Percentiles rank a stretch among this genome's conserved stretches.
phyloP scores from a whole-genome alignment of 768 basidiomycete genomes.

The Tylopilus vinaceipallidus region DNA sequence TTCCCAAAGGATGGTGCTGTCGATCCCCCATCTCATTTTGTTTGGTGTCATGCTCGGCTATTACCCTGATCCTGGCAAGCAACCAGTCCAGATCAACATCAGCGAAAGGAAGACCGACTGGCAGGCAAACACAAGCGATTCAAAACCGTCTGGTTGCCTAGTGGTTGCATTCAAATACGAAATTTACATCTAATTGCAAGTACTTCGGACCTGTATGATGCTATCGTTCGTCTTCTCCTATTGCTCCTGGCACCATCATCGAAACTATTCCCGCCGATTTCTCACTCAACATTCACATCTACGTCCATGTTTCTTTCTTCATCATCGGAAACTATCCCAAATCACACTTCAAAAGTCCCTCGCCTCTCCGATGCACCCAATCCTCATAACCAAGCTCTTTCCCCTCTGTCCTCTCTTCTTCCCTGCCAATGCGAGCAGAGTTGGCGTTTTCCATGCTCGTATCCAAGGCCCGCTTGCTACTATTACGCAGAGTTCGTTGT shows the following conservation, averaged over 20 bases:
- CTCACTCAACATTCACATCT: too few species aligned
- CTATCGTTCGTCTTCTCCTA: conserved; percentile 45
- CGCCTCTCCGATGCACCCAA: conserved; percentile 22
- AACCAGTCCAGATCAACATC: conserved; percentile 36
- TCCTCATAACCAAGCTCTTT: conserved; percentile 40
- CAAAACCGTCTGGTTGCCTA: conserved; percentile 88
- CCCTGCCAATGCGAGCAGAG: conserved; percentile 15
- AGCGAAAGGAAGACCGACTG: conserved; percentile 73
- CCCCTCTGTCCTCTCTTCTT: conserved; percentile 49
- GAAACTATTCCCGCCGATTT: too few species aligned
- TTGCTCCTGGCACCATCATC: conserved; percentile 33
- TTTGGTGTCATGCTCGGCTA: conserved; percentile 66
- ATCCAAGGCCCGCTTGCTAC: not conserved
- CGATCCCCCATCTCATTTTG: conserved; percentile 63
- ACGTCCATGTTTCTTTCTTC: too few species aligned
- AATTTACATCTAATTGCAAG: not conserved
- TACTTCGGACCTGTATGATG: conserved; percentile 56
- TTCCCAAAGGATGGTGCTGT: conserved; percentile 69
- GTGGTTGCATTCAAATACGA: conserved; percentile 40
- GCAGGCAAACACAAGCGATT: conserved; percentile 87
- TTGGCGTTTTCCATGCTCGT: conserved; percentile 13
- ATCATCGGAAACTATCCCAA: too few species aligned
- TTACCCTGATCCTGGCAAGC: conserved; percentile 44
- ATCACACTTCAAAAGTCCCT: too few species aligned
- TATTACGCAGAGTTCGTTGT: not conserved